phyloP scores from a whole-genome alignment of 331 rosid genomes.

The Acacia pycnantha region DNA sequence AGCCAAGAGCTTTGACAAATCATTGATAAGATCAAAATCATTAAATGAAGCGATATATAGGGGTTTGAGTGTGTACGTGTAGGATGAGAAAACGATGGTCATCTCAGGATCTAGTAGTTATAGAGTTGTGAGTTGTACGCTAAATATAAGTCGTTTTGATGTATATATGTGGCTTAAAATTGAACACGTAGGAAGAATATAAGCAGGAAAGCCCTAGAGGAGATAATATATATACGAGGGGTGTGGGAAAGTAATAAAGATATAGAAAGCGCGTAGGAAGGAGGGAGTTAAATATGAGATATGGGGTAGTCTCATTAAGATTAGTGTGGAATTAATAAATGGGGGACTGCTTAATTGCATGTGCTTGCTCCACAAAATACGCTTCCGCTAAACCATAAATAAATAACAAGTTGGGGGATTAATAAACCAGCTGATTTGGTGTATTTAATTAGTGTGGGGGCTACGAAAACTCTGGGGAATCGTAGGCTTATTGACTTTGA shows the following conservation, averaged over 20 bases:
- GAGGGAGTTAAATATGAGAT: not conserved
- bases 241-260: not conserved
- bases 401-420: not conserved
- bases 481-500: slow-evolving; percentile 46
- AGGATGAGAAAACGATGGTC: not conserved
- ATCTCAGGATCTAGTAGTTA: not conserved
- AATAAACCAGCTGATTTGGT: slow-evolving; percentile 19
- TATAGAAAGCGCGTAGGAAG: not conserved
- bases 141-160: not conserved
- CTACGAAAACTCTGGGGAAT: not conserved
- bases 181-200: not conserved
- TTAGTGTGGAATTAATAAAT: slow-evolving; percentile 14
- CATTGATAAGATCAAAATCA: not conserved
- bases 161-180: not conserved
- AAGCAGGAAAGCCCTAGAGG: not conserved
- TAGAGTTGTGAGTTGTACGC: not conserved
- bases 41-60: not conserved
- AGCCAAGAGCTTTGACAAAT: not conserved
- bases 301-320: slow-evolving; percentile 9
- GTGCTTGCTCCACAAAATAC: slow-evolving; percentile 61
- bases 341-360: slow-evolving; percentile 37
- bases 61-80: no score
- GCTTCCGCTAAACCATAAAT: slow-evolving; percentile 35
- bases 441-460: slow-evolving; percentile 16
- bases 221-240: not conserved